Evolutionary conservation across 306 rosid genomes (phyloP), one percentile per base, ranked within the genome.

Genomic region (Castanea sativa): DNA sequence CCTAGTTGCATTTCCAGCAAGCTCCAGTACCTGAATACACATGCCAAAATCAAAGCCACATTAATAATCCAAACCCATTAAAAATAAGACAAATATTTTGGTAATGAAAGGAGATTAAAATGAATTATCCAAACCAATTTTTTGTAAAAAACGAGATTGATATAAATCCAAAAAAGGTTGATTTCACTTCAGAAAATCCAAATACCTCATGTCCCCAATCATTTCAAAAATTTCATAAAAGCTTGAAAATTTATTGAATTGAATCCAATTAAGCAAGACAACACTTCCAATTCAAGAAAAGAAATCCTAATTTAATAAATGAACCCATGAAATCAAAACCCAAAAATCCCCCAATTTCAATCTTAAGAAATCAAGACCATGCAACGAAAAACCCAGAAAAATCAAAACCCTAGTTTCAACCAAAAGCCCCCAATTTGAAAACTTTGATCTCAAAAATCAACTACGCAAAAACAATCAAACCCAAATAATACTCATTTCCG

Each of bases 1-100:
- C 53, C 97, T 90, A 0, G 98, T 95, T 3, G 95, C 98, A 13
- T 91, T 93, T 0, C 98, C 97, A 38, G 98, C 98, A 30, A 91
- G 82, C 76, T 93, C 98, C 83, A 93, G 76, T 1, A 90, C 97
- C 98, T 93, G 38, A 41, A 72, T 5, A 55, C 7, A 8, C 56
- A 51, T 0, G 3, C 59, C 35, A 71, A 15, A 63, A 59, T 13
- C 27, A 49, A 32, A 5, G 11, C 16, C 20, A 55, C 21, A 27
- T 23, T 15, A 21, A 74, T 41, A 72, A 20, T 19, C 18, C 13
- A 11, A 19, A 29, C 27, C 16, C 20, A 69, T 35, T 2, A 35
- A 35, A 35, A 35, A 4, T 6, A 19, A 8, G 38, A 5, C 23
- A 7, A 41, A 15, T 27, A 1, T 6, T 6, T 56, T 9, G 5